phyloP scores from a whole-genome alignment of 2,329 filamentous ascomycete species.

The Lachnellula occidentalis region DNA sequence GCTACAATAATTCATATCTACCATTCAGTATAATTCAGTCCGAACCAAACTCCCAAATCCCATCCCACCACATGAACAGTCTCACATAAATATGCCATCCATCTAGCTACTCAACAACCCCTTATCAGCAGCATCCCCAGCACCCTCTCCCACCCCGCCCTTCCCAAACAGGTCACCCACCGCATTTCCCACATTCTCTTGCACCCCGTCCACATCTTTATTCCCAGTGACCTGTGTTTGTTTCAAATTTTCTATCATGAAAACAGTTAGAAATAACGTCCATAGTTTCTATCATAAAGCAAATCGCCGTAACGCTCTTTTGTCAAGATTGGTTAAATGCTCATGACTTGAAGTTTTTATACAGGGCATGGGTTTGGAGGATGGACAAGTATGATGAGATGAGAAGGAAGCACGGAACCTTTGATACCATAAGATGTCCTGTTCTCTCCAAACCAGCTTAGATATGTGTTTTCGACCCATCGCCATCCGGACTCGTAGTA shows the following conservation, averaged over 20 bases:
- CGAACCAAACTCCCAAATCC: background rate
- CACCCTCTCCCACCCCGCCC: constrained; percentile 13
- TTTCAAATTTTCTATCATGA: too few species aligned
- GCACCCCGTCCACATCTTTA: constrained; percentile 25
- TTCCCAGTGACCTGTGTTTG: constrained; percentile 24
- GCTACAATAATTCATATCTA: background rate
- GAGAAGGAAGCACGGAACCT: constrained; percentile 14
- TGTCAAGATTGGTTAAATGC: too few species aligned
- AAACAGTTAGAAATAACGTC: too few species aligned
- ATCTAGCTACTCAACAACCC: constrained; percentile 15
- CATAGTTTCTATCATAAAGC: too few species aligned
- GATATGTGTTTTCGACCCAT: constrained; percentile 29
- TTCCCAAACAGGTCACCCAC: constrained; percentile 20
- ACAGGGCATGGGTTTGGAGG: constrained; percentile 19
- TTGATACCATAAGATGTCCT: constrained; percentile 25
- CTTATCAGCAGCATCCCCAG: constrained; percentile 23
- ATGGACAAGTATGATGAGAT: background rate
- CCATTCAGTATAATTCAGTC: background rate
- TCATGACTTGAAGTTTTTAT: too few species aligned
- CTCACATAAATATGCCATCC: constrained; percentile 1
- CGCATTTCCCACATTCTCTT: constrained; percentile 16
- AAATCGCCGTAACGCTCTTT: too few species aligned
- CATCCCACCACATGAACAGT: background rate
- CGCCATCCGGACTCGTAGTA: constrained; percentile 22
- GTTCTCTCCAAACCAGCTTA: constrained; percentile 28